Evolutionary conservation across 2,329 filamentous ascomycete species (phyloP), one percentile per base, ranked within the genome.

Genomic region (Colletotrichum falcatum): DNA sequence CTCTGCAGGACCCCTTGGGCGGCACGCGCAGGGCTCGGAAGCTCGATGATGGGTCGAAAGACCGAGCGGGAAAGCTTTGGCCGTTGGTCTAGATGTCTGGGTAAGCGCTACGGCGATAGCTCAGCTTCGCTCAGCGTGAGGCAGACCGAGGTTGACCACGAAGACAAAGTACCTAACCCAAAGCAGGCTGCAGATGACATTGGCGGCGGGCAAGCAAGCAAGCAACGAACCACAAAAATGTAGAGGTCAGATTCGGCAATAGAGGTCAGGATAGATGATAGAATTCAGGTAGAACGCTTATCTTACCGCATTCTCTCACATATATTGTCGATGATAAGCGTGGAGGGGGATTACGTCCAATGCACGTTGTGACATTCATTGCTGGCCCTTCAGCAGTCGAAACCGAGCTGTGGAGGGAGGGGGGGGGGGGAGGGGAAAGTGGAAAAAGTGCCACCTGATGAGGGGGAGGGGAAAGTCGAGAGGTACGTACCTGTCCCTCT

Each of bases 391-490:
- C 28, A 61, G 44, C 42, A 65, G 23, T 23, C 30, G 46, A 35
- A 63, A 16, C 9, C n/a, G 42, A 53, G 37, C 44, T 44, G 20
- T 44, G 42, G 39, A 42, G 39, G 39, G 39, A 20, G 14, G 35
- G 14, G 42, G 42, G 33, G 48, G 54, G 51, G 51, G 39, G 48
- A 58, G 37, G 37, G 37, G 37, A 66, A 70, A 62, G 64, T 70
- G 63, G 67, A 70, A 70, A 67, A 70, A 70, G 63, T 44, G n/a
- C 37, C 63, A 5, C 35, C 51, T 49, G 28, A 48, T 44, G 62
- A 64, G 61, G 61, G 66, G 54, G 48, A 46, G 62, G 66, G 54
- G 61, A 39, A 56, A 37, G 51, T 30, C 30, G 11, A 2, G 2
- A n/a, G 62, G 39, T 70, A 70, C 55, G 66, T 69, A 54, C 44